Conservation (phyloP, 192 early-diverging fungal genomes). For the Spizellomyces sp. region DNA sequence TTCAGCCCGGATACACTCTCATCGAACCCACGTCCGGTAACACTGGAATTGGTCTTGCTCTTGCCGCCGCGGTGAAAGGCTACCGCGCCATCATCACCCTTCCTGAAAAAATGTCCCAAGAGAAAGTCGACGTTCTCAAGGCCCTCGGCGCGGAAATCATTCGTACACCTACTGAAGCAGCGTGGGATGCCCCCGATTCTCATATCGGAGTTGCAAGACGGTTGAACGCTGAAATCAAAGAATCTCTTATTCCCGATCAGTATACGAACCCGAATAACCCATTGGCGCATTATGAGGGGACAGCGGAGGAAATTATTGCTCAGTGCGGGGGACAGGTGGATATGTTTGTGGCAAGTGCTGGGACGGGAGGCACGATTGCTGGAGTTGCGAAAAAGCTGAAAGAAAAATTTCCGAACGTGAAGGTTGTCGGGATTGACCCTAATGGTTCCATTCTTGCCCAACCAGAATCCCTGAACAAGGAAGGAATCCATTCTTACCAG, state of each 20-base stretch:
- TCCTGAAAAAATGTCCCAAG: slow-evolving; percentile 99
- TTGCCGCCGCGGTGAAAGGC: slow-evolving; percentile 97
- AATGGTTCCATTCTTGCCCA: slow-evolving; percentile 91
- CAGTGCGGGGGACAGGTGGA: slow-evolving; percentile 89
- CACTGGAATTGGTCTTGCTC: slow-evolving; percentile 97
- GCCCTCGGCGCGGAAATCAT: slow-evolving; percentile 97
- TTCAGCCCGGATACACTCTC: slow-evolving; percentile 82
- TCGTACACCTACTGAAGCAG: slow-evolving; percentile 98
- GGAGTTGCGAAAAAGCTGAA: slow-evolving; percentile 95
- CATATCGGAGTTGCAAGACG: slow-evolving; percentile 96
- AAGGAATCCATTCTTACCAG: slow-evolving; percentile 71
- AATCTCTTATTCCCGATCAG: slow-evolving; percentile 97
- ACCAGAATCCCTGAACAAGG: slow-evolving; percentile 78
- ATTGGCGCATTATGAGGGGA: slow-evolving; percentile 92
- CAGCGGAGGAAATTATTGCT: slow-evolving; percentile 57
- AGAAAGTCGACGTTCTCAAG: slow-evolving; percentile 99
- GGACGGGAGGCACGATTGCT: slow-evolving; percentile 97
- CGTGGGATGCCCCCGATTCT: slow-evolving; percentile 97
- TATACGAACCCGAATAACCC: slow-evolving; percentile 98
- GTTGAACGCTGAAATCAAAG: slow-evolving; percentile 92
- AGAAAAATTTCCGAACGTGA: slow-evolving; percentile 84
- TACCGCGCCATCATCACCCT: slow-evolving; percentile 98
- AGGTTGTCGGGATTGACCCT: slow-evolving; percentile 94
- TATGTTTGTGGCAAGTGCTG: slow-evolving; percentile 93
- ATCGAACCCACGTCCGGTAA: slow-evolving; percentile 99